phyloP scores from a whole-genome alignment of 2,329 filamentous ascomycete species.

The Aureobasidium subglaciale region DNA sequence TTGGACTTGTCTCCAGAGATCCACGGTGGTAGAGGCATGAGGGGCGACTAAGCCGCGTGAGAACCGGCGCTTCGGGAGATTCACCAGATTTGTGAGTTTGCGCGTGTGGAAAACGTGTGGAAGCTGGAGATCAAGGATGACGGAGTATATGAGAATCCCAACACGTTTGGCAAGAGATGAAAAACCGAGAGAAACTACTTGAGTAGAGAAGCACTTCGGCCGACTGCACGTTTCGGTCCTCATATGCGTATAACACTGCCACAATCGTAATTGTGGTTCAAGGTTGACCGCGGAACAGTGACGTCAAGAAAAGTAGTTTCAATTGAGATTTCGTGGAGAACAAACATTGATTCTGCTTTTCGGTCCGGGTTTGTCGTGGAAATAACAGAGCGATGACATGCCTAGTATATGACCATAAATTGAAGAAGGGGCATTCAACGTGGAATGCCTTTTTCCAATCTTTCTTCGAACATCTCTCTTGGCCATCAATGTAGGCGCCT shows the following conservation, averaged over 20 bases:
- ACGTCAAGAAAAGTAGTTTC: not conserved
- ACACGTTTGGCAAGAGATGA: not conserved
- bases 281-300: conserved; percentile 1
- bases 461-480: too few species aligned
- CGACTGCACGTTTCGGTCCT: not conserved
- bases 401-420: too few species aligned
- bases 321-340: not conserved
- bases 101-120: not conserved
- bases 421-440: too few species aligned
- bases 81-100: not conserved
- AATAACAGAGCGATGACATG: not conserved
- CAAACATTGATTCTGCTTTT: not conserved
- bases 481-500: too few species aligned
- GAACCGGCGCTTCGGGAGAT: not conserved
- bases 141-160: not conserved
- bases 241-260: not conserved
- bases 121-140: not conserved
- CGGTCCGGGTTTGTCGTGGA: not conserved
- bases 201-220: not conserved
- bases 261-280: not conserved
- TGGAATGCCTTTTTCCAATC: too few species aligned
- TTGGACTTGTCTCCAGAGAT: conserved; percentile 10
- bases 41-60: not conserved
- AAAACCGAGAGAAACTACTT: not conserved
- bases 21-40: conserved; percentile 11